phyloP scores from a whole-genome alignment of 1,284 basidiomycete genomes.

The Mycena sp. region DNA sequence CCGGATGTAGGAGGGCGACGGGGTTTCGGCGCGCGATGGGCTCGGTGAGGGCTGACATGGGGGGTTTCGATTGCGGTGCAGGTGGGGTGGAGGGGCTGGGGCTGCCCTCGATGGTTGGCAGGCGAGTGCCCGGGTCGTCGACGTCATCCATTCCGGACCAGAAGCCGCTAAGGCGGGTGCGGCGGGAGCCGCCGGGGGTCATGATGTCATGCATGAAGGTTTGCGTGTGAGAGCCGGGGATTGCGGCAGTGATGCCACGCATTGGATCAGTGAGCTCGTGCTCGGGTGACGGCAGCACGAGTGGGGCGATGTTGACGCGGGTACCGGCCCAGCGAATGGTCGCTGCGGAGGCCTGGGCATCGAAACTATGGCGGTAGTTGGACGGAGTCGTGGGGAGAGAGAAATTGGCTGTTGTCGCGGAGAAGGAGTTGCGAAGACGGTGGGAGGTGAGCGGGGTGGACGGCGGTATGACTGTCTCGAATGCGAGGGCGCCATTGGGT shows the following conservation, averaged over 20 bases:
- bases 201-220: slow-evolving; percentile 32
- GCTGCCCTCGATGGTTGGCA: too few relatives aligned
- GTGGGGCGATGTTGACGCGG: slow-evolving; percentile 77
- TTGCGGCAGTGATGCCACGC: slow-evolving; percentile 71
- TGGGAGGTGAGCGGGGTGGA: slow-evolving; percentile 9
- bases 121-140: slow-evolving; percentile 32
- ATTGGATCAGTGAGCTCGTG: slow-evolving; percentile 88
- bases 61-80: too few relatives aligned
- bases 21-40: not conserved
- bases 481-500: slow-evolving; percentile 19
- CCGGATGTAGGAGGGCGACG: too few relatives aligned
- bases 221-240: slow-evolving; percentile 49
- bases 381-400: slow-evolving; percentile 37
- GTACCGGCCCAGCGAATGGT: slow-evolving; percentile 86
- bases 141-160: slow-evolving; percentile 70
- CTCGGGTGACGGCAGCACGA: slow-evolving; percentile 87
- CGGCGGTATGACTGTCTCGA: slow-evolving; percentile 10
- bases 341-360: slow-evolving; percentile 77
- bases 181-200: slow-evolving; percentile 62
- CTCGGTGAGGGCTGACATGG: too few relatives aligned
- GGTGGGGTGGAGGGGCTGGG: too few relatives aligned
- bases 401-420: slow-evolving; percentile 28
- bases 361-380: slow-evolving; percentile 56
- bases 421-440: slow-evolving; percentile 27
- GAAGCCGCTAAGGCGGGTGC: slow-evolving; percentile 69